Conservation (phyloP, 208 protist species). For the Acanthamoeba castellanii region DNA sequence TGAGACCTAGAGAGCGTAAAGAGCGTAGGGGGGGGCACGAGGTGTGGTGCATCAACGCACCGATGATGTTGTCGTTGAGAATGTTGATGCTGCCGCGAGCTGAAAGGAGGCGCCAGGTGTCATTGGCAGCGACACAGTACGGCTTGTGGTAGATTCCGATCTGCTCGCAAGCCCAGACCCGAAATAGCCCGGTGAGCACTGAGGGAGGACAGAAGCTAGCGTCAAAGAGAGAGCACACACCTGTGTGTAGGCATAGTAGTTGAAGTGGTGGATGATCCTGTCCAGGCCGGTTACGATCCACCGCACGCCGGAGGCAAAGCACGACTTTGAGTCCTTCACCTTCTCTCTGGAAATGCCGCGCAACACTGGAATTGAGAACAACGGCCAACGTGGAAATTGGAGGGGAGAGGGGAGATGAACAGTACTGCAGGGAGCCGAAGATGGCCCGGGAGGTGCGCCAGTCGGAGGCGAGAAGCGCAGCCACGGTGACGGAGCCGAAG, state of each 20-base stretch:
- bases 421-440: neutral
- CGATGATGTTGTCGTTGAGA: slow-evolving; percentile 81
- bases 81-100: slow-evolving; percentile 31
- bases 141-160: slow-evolving; percentile 79
- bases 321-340: slow-evolving; percentile 1
- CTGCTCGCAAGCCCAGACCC: neutral
- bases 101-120: slow-evolving; percentile 73
- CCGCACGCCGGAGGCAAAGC: neutral
- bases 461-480: slow-evolving; percentile 75
- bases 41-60: neutral
- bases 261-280: slow-evolving; percentile 75
- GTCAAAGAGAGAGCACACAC: neutral
- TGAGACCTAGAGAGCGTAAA: neutral
- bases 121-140: slow-evolving; percentile 61
- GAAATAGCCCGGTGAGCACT: too few species aligned
- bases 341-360: neutral
- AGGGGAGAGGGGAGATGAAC: neutral
- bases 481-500: slow-evolving; percentile 83
- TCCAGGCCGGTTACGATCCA: slow-evolving; percentile 71
- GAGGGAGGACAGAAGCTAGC: neutral
- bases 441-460: slow-evolving; percentile 73
- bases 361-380: too few species aligned
- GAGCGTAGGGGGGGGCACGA: neutral
- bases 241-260: slow-evolving; percentile 81
- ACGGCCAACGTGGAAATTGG: too few species aligned